Evolutionary conservation across 345 rosid genomes (phyloP).

Genomic region (Rubroshorea leprosula): DNA sequence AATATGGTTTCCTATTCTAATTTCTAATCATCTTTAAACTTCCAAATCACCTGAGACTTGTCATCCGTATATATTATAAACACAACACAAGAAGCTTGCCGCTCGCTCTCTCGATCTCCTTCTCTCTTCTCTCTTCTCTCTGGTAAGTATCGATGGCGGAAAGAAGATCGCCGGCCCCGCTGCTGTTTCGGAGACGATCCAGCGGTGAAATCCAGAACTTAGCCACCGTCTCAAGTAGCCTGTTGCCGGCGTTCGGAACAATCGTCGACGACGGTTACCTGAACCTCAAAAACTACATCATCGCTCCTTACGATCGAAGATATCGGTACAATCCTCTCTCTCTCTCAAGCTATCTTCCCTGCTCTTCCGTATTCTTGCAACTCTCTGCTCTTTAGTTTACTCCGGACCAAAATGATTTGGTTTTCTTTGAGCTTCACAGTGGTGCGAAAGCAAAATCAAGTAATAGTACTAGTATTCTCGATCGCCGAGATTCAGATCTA

Average conservation of each 20-base stretch:
- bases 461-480: too few relatives aligned
- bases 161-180: conserved; percentile 38
- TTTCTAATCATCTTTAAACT: too few relatives aligned
- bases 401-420: not conserved
- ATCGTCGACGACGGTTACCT: conserved; percentile 45
- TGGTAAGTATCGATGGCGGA: conserved; percentile 22
- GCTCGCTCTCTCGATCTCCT: too few relatives aligned
- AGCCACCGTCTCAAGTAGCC: conserved; percentile 73
- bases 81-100: too few relatives aligned
- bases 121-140: too few relatives aligned
- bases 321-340: conserved; percentile 46
- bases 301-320: conserved; percentile 83
- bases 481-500: too few relatives aligned
- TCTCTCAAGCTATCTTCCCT: not conserved
- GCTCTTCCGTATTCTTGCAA: not conserved
- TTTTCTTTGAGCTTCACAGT: too few relatives aligned
- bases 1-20: too few relatives aligned
- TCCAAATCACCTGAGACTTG: too few relatives aligned
- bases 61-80: too few relatives aligned
- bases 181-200: conserved; percentile 48
- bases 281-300: conserved; percentile 39
- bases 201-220: conserved; percentile 51
- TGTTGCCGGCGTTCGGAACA: conserved; percentile 85
- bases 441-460: not conserved
- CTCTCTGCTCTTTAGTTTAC: not conserved